Evolutionary conservation across 345 rosid species (phyloP).

Genomic region (Xanthoceras sorbifolium): DNA sequence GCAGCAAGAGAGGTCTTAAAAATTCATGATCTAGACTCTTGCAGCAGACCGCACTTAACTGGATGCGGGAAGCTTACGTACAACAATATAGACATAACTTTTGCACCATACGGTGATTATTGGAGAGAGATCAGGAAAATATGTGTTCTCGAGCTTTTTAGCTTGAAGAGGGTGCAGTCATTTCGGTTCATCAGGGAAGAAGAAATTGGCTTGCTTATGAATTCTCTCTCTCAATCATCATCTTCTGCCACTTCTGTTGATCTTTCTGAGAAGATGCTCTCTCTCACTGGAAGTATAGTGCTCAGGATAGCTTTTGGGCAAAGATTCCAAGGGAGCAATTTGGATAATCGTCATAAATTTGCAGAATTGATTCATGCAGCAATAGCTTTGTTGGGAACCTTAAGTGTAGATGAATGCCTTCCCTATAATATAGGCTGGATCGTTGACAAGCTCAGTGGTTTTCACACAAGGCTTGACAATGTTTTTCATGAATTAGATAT

Average conservation of each 20-base stretch:
- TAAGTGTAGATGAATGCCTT: slow-evolving; percentile 29
- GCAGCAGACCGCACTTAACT: slow-evolving; percentile 29
- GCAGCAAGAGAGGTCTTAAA: slow-evolving; percentile 34
- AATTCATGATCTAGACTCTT: slow-evolving; percentile 37
- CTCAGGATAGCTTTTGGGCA: slow-evolving; percentile 34
- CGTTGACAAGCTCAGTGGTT: slow-evolving; percentile 26
- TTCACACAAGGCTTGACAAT: slow-evolving; percentile 13
- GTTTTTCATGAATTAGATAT: slow-evolving; percentile 20
- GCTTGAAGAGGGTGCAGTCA: slow-evolving; percentile 20
- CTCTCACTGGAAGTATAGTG: slow-evolving; percentile 28
- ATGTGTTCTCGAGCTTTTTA: slow-evolving; percentile 36
- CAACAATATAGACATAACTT: slow-evolving; percentile 33
- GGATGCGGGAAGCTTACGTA: slow-evolving; percentile 36
- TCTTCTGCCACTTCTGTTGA: slow-evolving; percentile 19
- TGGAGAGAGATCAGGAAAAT: slow-evolving; percentile 37
- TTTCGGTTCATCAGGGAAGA: slow-evolving; percentile 30
- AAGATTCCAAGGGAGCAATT: slow-evolving; percentile 26
- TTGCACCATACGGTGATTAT: slow-evolving; percentile 30
- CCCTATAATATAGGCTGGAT: slow-evolving; percentile 26
- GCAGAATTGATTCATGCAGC: slow-evolving; percentile 13
- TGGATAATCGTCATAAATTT: slow-evolving; percentile 10
- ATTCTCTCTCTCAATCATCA: slow-evolving; percentile 32
- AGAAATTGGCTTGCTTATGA: slow-evolving; percentile 34
- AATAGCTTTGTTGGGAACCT: slow-evolving; percentile 16
- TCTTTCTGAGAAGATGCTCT: slow-evolving; percentile 31